phyloP scores from a whole-genome alignment of 208 protist genomes.

The Acanthamoeba sp. region DNA sequence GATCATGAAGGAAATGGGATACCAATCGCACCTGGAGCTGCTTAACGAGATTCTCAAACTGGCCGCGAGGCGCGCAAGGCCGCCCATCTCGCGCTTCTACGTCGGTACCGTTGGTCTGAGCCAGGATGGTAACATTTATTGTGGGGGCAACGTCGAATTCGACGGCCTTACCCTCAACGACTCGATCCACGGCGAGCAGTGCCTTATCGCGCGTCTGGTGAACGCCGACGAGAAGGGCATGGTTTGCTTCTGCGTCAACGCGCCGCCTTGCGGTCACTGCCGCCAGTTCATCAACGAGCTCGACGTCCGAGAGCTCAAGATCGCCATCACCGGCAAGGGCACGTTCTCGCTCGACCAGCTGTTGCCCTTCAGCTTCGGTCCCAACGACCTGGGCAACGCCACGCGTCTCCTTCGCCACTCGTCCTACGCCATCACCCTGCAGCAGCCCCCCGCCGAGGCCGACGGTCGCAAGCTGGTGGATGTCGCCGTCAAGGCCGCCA shows the following conservation, averaged over 20 bases:
- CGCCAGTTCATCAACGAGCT: slow-evolving; percentile 61
- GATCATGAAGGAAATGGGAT: slow-evolving; percentile 22
- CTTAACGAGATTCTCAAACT: slow-evolving; percentile 29
- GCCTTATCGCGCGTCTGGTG: slow-evolving; percentile 10
- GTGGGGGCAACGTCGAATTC: slow-evolving; percentile 45
- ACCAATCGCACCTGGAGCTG: slow-evolving; percentile 24
- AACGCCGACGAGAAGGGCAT: slow-evolving; percentile 8
- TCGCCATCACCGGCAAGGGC: slow-evolving; percentile 26
- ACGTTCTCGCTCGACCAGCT: slow-evolving; percentile 23
- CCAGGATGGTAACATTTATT: slow-evolving; percentile 16
- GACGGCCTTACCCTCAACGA: not conserved
- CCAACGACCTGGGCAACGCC: slow-evolving; percentile 35
- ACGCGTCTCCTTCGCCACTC: not conserved
- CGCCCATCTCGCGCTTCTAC: slow-evolving; percentile 44
- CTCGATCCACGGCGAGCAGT: slow-evolving; percentile 62
- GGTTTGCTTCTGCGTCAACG: slow-evolving; percentile 59
- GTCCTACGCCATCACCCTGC: not conserved
- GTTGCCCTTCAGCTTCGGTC: slow-evolving; percentile 45
- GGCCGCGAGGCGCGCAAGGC: not conserved
- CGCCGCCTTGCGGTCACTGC: slow-evolving; percentile 58
- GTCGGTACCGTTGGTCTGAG: slow-evolving; percentile 14
- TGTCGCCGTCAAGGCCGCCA: slow-evolving; percentile 22
- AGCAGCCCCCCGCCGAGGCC: not conserved
- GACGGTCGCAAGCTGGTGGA: not conserved
- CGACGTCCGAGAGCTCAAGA: slow-evolving; percentile 5